Evolutionary conservation across 2,329 filamentous ascomycete genomes (phyloP), one percentile per base, ranked within the genome.

Genomic region (Arthrobotrys entomopaga): DNA sequence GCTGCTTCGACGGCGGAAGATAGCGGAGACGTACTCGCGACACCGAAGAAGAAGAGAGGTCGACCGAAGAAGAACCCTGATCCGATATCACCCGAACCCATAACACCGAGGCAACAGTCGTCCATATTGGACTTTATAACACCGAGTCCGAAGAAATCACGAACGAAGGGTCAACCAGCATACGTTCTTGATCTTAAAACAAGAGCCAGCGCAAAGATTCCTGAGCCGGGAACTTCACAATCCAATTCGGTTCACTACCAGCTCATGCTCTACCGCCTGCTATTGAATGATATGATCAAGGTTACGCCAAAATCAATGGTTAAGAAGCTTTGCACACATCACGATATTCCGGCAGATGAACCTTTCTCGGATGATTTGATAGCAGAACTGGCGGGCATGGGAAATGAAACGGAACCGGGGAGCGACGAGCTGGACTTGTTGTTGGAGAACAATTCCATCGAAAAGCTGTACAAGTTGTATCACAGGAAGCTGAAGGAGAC

Each of bases 131-230:
- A 61, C 38, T 66, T 57, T 43, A 63, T 66, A 43, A 69, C 54
- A 49, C 76, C 76, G 59, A 65, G 60, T 58, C 69, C 69, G 19
- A 73, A 63, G 34, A 73, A 63, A 53, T 64, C 71, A n/a, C 77
- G 69, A 15, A 52, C 43, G 34, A 70, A 66, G 20, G 54, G 63
- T 11, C 40, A 79, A 63, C 80, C 83, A 63, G 81, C 90, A n/a
- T 97, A 96, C 80, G 83, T 99, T 56, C 89, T 89, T 0, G 95
- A 99, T 78, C 88, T 97, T 76, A 99, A 99, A 81, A 98, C 94
- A 0, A 87, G 93, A 16, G 85, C 85, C 0, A 87, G 86, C 2
- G 83, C 82, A n/a, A 86, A 85, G 1, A 80, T 91, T 1, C 93
- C 0, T 84, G 86, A 0, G 87, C 88, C 20, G 5, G 64, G 65